A percentile compares a stretch with the other conserved stretches of the same genome.
Evolutionary conservation across 768 basidiomycete species (phyloP).

Genomic region (Collybia nuda): DNA sequence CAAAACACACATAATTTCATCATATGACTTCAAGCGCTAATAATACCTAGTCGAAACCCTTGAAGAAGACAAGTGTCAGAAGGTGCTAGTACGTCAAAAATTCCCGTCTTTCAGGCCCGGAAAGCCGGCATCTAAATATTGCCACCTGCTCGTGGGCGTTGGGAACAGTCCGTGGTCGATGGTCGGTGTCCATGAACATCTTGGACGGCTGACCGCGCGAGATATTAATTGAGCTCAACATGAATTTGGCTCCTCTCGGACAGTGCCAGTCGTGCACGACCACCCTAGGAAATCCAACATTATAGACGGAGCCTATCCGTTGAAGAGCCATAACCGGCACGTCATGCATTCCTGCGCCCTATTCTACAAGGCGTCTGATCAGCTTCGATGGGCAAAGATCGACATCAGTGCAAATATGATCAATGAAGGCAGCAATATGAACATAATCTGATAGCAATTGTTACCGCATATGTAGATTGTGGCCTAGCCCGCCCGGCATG

Average conservation of each 20-base stretch:
- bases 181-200: conserved; percentile 1
- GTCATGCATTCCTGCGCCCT: conserved; percentile 17
- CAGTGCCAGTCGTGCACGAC: conserved; percentile 14
- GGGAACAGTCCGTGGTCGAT: conserved; percentile 6
- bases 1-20: no score
- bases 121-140: no score
- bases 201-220: conserved; percentile 3
- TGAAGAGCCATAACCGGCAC: conserved; percentile 31
- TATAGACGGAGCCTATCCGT: no score
- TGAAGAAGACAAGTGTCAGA: no score
- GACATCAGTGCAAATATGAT: conserved; percentile 28
- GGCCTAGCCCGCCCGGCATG: not conserved
- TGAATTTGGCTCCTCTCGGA: conserved; percentile 3
- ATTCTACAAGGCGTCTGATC: conserved; percentile 24
- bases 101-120: no score
- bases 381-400: conserved; percentile 28
- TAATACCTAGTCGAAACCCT: no score
- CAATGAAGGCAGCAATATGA: conserved; percentile 44
- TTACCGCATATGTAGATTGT: conserved; percentile 33
- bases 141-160: conserved; percentile 1
- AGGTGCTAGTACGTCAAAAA: no score
- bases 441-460: conserved; percentile 42
- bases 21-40: no score
- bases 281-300: conserved; percentile 40
- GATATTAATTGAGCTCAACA: conserved; percentile 10